phyloP scores from a whole-genome alignment of 495 filamentous ascomycete genomes.

The Penicillium longicatenatum region DNA sequence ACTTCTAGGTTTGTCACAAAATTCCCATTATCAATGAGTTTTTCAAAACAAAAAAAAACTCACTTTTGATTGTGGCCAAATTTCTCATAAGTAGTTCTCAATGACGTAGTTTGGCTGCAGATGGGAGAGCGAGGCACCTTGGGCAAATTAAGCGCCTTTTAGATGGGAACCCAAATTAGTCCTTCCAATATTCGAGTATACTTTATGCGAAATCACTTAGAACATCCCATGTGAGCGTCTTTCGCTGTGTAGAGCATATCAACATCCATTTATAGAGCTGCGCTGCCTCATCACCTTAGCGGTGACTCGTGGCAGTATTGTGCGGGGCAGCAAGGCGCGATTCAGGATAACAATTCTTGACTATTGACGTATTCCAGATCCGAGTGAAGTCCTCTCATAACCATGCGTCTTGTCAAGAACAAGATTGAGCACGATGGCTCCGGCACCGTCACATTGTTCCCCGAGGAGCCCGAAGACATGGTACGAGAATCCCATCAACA shows the following conservation, averaged over 20 bases:
- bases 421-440: slow-evolving; percentile 76
- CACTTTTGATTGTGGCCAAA: too few species aligned
- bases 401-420: slow-evolving; percentile 71
- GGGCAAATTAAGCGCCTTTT: too few species aligned
- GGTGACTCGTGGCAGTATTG: slow-evolving; percentile 21
- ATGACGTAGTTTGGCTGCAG: neutral
- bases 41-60: too few species aligned
- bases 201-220: too few species aligned
- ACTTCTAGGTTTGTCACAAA: too few species aligned
- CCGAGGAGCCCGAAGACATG: slow-evolving; percentile 96
- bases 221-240: too few species aligned
- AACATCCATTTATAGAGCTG: neutral
- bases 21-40: too few species aligned
- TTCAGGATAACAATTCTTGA: neutral
- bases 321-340: slow-evolving; percentile 16
- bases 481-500: slow-evolving; percentile 42
- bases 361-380: neutral
- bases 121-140: too few species aligned
- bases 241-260: neutral
- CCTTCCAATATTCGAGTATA: too few species aligned
- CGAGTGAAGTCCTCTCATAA: neutral
- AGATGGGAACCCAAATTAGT: too few species aligned
- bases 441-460: slow-evolving; percentile 76
- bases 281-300: slow-evolving; percentile 3
- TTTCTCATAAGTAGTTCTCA: neutral